Evolutionary conservation across 495 filamentous ascomycete species (phyloP), one percentile per base, ranked within the genome.

Genomic region (Neurospora sp.): DNA sequence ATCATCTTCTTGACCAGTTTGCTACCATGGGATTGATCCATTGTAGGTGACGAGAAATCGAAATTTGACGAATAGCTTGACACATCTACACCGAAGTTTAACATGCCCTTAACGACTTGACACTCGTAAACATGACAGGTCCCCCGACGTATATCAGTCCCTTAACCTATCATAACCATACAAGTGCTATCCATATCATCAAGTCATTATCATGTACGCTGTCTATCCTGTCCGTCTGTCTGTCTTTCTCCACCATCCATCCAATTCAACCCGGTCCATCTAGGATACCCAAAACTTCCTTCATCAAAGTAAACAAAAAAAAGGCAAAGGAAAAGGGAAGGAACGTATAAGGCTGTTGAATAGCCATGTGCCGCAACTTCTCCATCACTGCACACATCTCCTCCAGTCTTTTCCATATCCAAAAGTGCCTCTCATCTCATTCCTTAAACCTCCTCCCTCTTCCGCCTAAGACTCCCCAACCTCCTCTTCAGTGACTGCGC

Each of bases 381-480:
- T 10, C 41, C 41, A 42, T n/a, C 42, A n/a, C 41, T 42, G 27
- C 27, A 27, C 27, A 27, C 35, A 35, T 35, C 35, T 35, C 35
- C 35, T 35, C 35, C 35, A 35, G 35, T n/a, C 18, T 27, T 53
- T 12, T 53, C 10, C 27, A 61, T 35, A 31, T 8, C 53, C 12
- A 35, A 8, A 16, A 59, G 7, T 0, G 7, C 38, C 0, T 59
- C 48, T 14, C 22, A 59, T 14, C 11, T 16, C 48, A 5, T 1
- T 12, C 4, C 20, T 22, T 7, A 61, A 61, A 18, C 53, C 14
- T 61, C 53, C 12, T 18, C 39, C 74, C 76, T 78, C 74, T 76
- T 83, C 68, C 78, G 75, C 37, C 83, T 79, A 39, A 88, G 69
- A 70, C 84, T 86, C 12, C 84, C 84, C 70, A 87, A 80, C 14